A percentile compares a stretch with the other conserved stretches of the same genome.
Conservation (phyloP, 108 stramenopile genomes). For the Pinguiococcus pyrenoidosus region DNA sequence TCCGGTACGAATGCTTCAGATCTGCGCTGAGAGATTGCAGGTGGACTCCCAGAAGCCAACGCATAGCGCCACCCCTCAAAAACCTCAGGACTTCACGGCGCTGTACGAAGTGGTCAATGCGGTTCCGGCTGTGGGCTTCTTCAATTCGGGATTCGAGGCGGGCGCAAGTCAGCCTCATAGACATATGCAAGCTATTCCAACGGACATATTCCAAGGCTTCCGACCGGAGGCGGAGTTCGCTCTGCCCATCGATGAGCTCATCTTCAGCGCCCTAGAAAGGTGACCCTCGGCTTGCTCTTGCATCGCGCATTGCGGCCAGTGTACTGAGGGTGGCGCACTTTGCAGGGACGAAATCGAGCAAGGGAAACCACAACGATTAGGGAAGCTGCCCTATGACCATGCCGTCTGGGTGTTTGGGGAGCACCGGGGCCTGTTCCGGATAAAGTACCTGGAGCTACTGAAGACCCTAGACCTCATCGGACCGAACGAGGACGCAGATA, state of each 20-base stretch:
- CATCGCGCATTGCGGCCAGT: not conserved
- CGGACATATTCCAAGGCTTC: not conserved
- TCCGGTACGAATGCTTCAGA: too few relatives aligned
- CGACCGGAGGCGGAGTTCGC: too few relatives aligned
- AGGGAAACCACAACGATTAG: too few relatives aligned
- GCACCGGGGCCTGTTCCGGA: too few relatives aligned
- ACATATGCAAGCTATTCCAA: constrained; percentile 11
- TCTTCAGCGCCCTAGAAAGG: too few relatives aligned
- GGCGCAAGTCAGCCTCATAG: constrained; percentile 19
- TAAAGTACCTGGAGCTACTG: too few relatives aligned
- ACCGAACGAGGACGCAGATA: not conserved
- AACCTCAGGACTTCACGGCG: constrained; percentile 4
- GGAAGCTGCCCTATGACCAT: too few relatives aligned
- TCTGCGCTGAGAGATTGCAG: too few relatives aligned
- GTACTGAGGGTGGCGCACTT: constrained; percentile 7
- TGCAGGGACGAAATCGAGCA: not conserved
- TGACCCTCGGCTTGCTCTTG: not conserved
- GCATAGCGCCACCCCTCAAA: too few relatives aligned
- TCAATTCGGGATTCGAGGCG: constrained; percentile 18
- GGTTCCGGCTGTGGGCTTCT: constrained; percentile 14
- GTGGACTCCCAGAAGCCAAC: too few relatives aligned
- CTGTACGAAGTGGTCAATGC: constrained; percentile 5
- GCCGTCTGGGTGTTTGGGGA: too few relatives aligned
- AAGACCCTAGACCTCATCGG: not conserved
- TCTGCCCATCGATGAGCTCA: too few relatives aligned